A percentile compares a stretch with the other conserved stretches of the same genome.
These are phyloP conservation scores for Saussurea involucrata DNA, from an alignment of 129 eudicot species.

Conservation along the genomic window DNA sequence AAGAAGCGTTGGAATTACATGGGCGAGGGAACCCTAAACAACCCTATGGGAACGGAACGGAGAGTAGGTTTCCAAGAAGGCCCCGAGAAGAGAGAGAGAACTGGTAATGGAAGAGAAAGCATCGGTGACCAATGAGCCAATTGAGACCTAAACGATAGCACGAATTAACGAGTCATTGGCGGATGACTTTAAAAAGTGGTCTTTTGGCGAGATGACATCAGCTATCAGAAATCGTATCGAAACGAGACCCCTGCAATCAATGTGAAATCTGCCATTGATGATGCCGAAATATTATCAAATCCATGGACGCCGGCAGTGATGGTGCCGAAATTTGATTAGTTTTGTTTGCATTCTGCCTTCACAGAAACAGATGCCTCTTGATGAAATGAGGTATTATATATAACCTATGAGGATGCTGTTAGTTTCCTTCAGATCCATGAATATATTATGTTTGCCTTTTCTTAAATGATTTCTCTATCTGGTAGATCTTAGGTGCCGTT, in stretches of 20 bases:
- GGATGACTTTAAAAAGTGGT: neutral
- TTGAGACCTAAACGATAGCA: too few species aligned
- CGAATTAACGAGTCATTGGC: too few species aligned
- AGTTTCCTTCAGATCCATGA: neutral
- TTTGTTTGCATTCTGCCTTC: neutral
- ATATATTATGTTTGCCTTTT: neutral
- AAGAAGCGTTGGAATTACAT: slow-evolving; percentile 18
- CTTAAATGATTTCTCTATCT: neutral
- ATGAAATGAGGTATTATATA: neutral
- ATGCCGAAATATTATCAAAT: too few species aligned
- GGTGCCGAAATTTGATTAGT: neutral
- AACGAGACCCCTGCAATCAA: neutral
- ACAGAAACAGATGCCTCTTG: neutral
- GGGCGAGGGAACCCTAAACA: slow-evolving; percentile 21
- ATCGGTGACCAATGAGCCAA: neutral
- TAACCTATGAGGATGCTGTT: neutral
- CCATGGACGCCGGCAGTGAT: neutral
- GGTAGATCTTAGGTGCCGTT: neutral
- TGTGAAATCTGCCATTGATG: neutral
- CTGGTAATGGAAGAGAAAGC: slow-evolving; percentile 1
- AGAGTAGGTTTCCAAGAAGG: slow-evolving; percentile 18
- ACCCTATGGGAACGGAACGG: neutral
- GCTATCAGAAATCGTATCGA: neutral
- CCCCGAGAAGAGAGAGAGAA: slow-evolving; percentile 13
- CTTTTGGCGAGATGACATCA: neutral